Conservation (phyloP, 805 yeast species). For the Schwanniomyces sp. region DNA sequence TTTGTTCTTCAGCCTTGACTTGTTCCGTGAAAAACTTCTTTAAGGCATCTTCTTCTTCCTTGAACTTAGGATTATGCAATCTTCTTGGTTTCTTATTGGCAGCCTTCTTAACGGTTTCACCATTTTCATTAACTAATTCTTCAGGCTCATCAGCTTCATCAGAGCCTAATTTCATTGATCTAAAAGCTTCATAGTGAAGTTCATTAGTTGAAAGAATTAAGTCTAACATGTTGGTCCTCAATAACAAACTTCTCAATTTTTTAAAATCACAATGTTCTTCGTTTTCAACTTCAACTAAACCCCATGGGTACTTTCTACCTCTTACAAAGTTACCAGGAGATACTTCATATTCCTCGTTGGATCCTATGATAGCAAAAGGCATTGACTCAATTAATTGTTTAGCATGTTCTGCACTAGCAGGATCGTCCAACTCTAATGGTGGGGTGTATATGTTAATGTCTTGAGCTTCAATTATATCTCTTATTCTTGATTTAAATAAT, state of each 20-base stretch:
- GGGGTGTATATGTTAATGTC: constrained; percentile 83
- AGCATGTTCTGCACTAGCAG: constrained; percentile 76
- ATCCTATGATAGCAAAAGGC: constrained; percentile 85
- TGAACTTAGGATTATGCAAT: constrained; percentile 81
- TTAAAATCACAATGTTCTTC: constrained; percentile 84
- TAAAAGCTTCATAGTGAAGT: constrained; percentile 75
- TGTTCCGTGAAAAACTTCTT: constrained; percentile 96
- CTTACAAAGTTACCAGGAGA: constrained; percentile 63
- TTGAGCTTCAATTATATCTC: constrained; percentile 81
- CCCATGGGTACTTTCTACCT: constrained; percentile 92
- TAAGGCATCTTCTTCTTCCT: constrained; percentile 93
- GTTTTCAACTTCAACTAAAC: constrained; percentile 83
- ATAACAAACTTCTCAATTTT: constrained; percentile 71
- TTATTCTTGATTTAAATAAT: constrained; percentile 69
- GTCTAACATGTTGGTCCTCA: constrained; percentile 84
- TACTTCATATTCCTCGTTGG: constrained; percentile 68
- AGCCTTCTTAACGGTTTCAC: constrained; percentile 28
- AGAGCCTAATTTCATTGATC: constrained; percentile 64
- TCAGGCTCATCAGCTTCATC: constrained; percentile 31
- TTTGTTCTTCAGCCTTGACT: constrained; percentile 90
- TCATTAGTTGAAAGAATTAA: constrained; percentile 78
- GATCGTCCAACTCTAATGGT: constrained; percentile 73
- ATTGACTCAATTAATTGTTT: constrained; percentile 76
- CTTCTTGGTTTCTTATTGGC: constrained; percentile 51
- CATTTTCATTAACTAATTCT: constrained; percentile 28